Evolutionary conservation across 306 rosid species (phyloP), one percentile per base, ranked within the genome.

Genomic region (Canavalia ensiformis): DNA sequence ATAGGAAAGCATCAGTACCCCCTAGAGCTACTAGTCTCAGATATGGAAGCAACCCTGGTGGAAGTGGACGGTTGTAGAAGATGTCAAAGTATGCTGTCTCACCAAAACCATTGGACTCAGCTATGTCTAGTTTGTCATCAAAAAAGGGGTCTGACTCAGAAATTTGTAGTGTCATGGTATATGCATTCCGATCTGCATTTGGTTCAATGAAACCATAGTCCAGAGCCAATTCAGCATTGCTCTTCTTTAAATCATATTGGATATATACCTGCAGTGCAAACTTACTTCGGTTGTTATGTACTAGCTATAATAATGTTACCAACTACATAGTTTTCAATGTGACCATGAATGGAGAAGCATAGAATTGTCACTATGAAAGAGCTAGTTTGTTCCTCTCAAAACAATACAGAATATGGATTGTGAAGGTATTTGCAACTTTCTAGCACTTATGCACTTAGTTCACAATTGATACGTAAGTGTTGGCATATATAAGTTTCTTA

Each of bases 141-240:
- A 12, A 91, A 84, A 95, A 95, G 8, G 94, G 92, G 66, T 93
- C 98, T 3, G 97, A 87, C 78, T 88, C 93, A 0, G 96, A 85
- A 84, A 95, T 95, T 71, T 72, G 90, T 11, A 93, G 84, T 6
- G 98, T 95, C 54, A 95, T 75, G 12, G 97, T 95, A 67, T 73
- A 95, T 28, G 93, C 92, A 82, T 88, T 78, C 63, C 98, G 92
- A 11, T 82, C 77, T 31, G 66, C 51, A 70, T 76, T 81, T 7
- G 90, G 80, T 83, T 95, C 99, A 74, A 90, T 85, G 90, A 95
- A 93, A 67, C 99, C 98, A 0, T 95, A 95, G 86, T 93, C 99
- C 79, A 95, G 74, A 79, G 99, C 99, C 78, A 91, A 82, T 79
- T 95, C 99, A 1, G 98, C 99, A 42, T 91, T 95, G 93, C 96